These are phyloP conservation scores for Lichtheimia hyalospora DNA, from an alignment of 371 early-diverging fungal species.

Conservation along the genomic window DNA sequence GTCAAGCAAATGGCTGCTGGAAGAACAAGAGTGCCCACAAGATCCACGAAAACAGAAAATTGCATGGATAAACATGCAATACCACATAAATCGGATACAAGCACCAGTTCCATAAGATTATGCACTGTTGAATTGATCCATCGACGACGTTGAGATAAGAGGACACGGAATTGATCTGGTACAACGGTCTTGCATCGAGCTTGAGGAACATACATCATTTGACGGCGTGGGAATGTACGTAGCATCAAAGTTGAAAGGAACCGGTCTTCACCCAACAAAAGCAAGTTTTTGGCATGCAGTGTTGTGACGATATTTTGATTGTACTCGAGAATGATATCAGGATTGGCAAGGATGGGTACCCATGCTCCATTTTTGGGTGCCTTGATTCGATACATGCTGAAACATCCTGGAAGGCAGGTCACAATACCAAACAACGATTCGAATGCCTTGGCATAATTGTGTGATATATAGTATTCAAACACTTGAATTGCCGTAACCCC, in stretches of 20 bases:
- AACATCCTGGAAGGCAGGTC: constrained; percentile 98
- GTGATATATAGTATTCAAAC: constrained; percentile 96
- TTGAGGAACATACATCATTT: constrained; percentile 91
- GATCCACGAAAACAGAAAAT: constrained; percentile 80
- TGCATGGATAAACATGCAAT: constrained; percentile 88
- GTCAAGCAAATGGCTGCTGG: constrained; percentile 78
- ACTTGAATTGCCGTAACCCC: constrained; percentile 62
- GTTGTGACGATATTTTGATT: constrained; percentile 89
- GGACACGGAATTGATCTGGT: constrained; percentile 76
- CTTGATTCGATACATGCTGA: constrained; percentile 88
- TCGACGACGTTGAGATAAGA: constrained; percentile 85
- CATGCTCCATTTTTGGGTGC: constrained; percentile 72
- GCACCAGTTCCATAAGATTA: constrained; percentile 88
- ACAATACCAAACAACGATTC: constrained; percentile 98
- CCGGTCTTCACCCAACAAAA: constrained; percentile 96
- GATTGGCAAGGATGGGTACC: constrained; percentile 88
- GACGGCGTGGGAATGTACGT: constrained; percentile 88
- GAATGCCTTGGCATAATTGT: constrained; percentile 93
- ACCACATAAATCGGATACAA: constrained; percentile 86
- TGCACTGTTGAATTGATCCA: constrained; percentile 94
- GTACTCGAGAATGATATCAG: constrained; percentile 88
- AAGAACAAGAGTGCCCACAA: constrained; percentile 80
- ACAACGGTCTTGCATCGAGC: constrained; percentile 86
- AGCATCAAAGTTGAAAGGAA: constrained; percentile 95
- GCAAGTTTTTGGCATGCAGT: constrained; percentile 92